A percentile compares a stretch with the other conserved stretches of the same genome.
phyloP scores from a whole-genome alignment of 2,329 filamentous ascomycete species.

The Fusarium sp. region DNA sequence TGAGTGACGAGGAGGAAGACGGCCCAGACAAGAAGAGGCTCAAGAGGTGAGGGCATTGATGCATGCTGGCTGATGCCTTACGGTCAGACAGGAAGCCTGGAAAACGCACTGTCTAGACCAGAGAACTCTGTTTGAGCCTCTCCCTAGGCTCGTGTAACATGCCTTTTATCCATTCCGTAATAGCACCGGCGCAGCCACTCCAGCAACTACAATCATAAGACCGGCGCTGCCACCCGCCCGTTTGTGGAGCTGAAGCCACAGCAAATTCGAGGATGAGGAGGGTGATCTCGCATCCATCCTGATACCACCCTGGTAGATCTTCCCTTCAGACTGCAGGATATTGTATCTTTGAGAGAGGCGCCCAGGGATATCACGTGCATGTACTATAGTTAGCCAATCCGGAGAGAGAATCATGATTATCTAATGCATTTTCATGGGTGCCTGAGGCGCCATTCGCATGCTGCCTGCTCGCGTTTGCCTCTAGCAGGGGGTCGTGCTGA shows the following conservation, averaged over 20 bases:
- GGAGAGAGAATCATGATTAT: constrained; percentile 22
- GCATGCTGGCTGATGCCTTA: constrained; percentile 18
- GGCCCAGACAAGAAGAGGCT: constrained; percentile 77
- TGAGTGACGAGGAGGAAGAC: constrained; percentile 87
- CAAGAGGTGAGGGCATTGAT: constrained; percentile 62
- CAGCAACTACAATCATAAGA: constrained; percentile 1
- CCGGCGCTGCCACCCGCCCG: constrained; percentile 1
- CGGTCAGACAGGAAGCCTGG: constrained; percentile 16
- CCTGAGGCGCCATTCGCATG: constrained; percentile 44
- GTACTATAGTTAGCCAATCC: constrained; percentile 27
- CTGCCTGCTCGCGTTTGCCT: constrained; percentile 46
- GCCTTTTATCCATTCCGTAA: constrained; percentile 34
- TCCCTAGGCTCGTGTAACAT: constrained; percentile 30
- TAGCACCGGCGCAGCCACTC: constrained; percentile 22
- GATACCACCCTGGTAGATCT: constrained; percentile 1
- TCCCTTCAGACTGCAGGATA: constrained; percentile 10
- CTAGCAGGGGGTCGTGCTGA: constrained; percentile 59
- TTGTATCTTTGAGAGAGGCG: constrained; percentile 1
- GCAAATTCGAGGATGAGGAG: not conserved
- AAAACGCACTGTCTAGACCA: constrained; percentile 21
- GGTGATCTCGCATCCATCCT: constrained; percentile 2
- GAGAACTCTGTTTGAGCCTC: constrained; percentile 14
- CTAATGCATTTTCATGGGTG: constrained; percentile 33
- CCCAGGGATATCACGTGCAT: constrained; percentile 41
- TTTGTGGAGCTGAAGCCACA: constrained; percentile 26